Evolutionary conservation across 1,284 basidiomycete species (phyloP).

Genomic region (Pseudozyma hubeiensis): DNA sequence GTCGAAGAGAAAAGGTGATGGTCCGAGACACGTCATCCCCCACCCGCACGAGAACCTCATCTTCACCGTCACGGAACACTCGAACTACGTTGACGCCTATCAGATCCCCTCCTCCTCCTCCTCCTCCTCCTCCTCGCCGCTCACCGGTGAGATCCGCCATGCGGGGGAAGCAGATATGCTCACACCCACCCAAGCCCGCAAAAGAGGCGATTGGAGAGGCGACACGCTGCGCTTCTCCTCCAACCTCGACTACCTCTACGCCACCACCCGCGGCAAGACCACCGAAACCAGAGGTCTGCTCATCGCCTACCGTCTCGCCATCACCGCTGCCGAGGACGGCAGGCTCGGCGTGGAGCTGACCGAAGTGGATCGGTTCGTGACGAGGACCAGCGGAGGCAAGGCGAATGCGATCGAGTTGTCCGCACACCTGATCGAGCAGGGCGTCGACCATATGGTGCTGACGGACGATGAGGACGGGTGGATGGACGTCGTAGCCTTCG

Average conservation of each 20-base stretch:
- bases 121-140: too few relatives aligned
- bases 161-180: constrained; percentile 34
- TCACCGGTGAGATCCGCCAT: neutral
- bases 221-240: constrained; percentile 63
- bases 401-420: constrained; percentile 65
- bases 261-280: constrained; percentile 59
- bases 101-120: constrained; percentile 3
- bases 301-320: constrained; percentile 34
- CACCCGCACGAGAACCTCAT: constrained; percentile 41
- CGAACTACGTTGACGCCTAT: constrained; percentile 52
- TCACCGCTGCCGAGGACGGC: neutral
- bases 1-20: constrained; percentile 44
- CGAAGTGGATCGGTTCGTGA: constrained; percentile 28
- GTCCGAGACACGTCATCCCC: constrained; percentile 60
- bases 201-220: constrained; percentile 25
- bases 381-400: constrained; percentile 61
- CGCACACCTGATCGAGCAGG: constrained; percentile 1
- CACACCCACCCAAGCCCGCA: constrained; percentile 1
- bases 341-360: constrained; percentile 3
- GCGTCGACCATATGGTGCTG: constrained; percentile 30
- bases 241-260: constrained; percentile 44
- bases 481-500: constrained; percentile 50
- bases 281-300: constrained; percentile 33
- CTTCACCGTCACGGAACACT: constrained; percentile 63
- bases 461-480: constrained; percentile 62